Base-by-base conservation (phyloP, 192 early-diverging fungal species). In the Backusella mclennaniae region DNA sequence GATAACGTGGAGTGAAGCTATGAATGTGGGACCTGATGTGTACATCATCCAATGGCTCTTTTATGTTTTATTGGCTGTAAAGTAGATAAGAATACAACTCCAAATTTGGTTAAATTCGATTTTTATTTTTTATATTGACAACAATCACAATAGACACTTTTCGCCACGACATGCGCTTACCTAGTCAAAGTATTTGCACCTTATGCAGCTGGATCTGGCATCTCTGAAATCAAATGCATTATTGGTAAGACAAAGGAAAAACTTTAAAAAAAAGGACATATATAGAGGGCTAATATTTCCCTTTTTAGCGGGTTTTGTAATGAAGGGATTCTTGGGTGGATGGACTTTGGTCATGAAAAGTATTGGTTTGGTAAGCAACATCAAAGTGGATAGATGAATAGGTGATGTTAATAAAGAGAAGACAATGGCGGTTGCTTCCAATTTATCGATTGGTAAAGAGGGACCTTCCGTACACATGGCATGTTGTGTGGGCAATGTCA, bases 381-480 rank as follows among this genome's bases (percentile, higher is more conserved):
- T 41, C 0, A 41, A 41, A 41, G 8, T 11, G 39, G 8, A 41
- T 7, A 41, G 39, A 11, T 41, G 7, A 41, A 9, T 41, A 3
- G 33, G 33, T 3, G 33, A 33, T 33, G 11, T 49, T 7, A 23
- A 46, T 23, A 19, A 8, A 14, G 5, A 21, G 8, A 56, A 92
- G 90, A 86, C 91, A 2, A 80, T 97, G 82, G 88, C 94, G 0
- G 94, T 96, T 0, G 96, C 96, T 1, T 94, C 95, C 8, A 96
- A 96, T 14, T 82, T 99, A 70, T 93, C 91, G 67, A 86, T 99
- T 19, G 97, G 97, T 44, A 99, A 99, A 81, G 94, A 99, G 79
- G 98, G 96, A 6, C 93, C 98, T 4, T 91, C 97, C 31, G 96
- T 99, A 14, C 98, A 99, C 69, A 94, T 99, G 76, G 93, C 96